Base-by-base conservation (phyloP, 2,329 filamentous ascomycete genomes). In the Penicillium sp. region DNA sequence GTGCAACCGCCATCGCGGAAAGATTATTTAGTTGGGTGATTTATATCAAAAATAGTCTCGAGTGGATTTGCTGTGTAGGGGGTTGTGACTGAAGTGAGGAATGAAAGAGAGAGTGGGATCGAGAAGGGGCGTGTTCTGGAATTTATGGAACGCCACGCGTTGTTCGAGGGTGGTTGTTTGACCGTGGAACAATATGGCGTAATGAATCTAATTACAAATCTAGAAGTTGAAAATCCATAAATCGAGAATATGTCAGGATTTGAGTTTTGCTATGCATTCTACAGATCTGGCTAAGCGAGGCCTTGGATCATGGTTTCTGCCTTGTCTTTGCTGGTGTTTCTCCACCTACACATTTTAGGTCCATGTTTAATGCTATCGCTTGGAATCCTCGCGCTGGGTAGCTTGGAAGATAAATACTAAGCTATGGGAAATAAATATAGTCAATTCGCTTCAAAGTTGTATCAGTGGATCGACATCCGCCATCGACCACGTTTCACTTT, bases 1-100 rank as follows among this genome's bases (percentile, higher is more conserved):
- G 40, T 47, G 59, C 58, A 33, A 46, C 26, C 24, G 47, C 45
- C 21, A 47, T 19, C 28, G 48, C 57, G 36, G 55, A 3, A 5
- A 24, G 10, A 26, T 29, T 3, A n/a, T n/a, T n/a, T n/a, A n/a
- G n/a, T n/a, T n/a, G n/a, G n/a, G n/a, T n/a, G n/a, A n/a, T n/a
- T n/a, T n/a, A n/a, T n/a, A n/a, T n/a, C n/a, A 14, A 10, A 33
- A 33, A 33, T 33, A 33, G 13, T 33, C 7, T 10, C 10, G 24
- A 5, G 24, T 28, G 10, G 24, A 5, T 28, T 28, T 28, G 10
- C 5, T 28, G 24, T 5, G 31, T 33, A 33, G 31, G 13, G 6
- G 6, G 13, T 33, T 18, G 11, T 21, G 8, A 5, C 6, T 39
- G 34, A 39, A 19, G 34, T 39, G 16, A 39, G 16, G 5, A 33